Conservation (phyloP, 2,329 filamentous ascomycete species). For the Pseudogymnoascus sp. region DNA sequence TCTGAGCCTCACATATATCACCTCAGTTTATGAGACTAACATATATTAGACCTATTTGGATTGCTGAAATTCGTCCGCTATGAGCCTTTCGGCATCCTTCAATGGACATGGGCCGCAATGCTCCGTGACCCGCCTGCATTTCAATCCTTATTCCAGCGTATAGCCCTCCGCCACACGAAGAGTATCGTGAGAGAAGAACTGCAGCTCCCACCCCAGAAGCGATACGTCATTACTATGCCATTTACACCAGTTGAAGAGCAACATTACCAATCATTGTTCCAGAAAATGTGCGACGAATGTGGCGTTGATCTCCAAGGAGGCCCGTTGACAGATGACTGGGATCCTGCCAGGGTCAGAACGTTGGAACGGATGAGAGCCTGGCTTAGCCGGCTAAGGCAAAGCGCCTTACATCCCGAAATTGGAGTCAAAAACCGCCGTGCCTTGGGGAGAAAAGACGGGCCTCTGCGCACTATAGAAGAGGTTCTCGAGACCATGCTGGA, state of each 20-base stretch:
- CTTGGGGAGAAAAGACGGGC: slow-evolving; percentile 52
- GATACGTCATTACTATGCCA: slow-evolving; percentile 79
- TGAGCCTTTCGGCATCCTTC: slow-evolving; percentile 56
- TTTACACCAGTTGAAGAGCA: slow-evolving; percentile 89
- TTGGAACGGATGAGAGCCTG: slow-evolving; percentile 70
- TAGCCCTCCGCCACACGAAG: slow-evolving; percentile 82
- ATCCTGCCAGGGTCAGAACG: slow-evolving; percentile 34
- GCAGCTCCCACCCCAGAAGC: slow-evolving; percentile 69
- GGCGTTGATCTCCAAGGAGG: slow-evolving; percentile 55
- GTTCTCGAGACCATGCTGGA: slow-evolving; percentile 90
- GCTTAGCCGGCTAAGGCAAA: slow-evolving; percentile 70
- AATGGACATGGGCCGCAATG: not conserved
- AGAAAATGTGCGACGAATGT: slow-evolving; percentile 63
- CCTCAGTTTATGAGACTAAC: not conserved
- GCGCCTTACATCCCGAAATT: slow-evolving; percentile 78
- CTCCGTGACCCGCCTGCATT: slow-evolving; percentile 53
- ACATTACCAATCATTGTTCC: slow-evolving; percentile 69
- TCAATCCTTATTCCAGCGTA: slow-evolving; percentile 55
- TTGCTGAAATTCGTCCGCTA: slow-evolving; percentile 73
- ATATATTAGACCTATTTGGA: slow-evolving; percentile 60
- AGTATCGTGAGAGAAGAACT: slow-evolving; percentile 70
- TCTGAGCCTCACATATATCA: not conserved
- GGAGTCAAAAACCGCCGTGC: slow-evolving; percentile 56
- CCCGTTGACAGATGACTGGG: slow-evolving; percentile 54
- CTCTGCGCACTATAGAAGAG: slow-evolving; percentile 73